Evolutionary conservation across 257 asterid species (phyloP), one percentile per base, ranked within the genome.

Genomic region (Forsythia viridissima): DNA sequence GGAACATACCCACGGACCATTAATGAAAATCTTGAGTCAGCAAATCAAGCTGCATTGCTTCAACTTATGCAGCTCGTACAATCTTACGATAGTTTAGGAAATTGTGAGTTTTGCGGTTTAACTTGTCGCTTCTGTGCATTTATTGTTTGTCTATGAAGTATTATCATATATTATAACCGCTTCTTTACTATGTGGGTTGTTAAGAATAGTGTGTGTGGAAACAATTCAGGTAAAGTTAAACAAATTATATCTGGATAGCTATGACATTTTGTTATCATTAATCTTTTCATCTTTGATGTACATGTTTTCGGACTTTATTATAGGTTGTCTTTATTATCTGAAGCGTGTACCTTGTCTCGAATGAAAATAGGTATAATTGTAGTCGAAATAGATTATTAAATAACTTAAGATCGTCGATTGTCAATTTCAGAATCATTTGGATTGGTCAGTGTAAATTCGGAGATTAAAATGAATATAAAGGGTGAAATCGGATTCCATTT

Each of bases 31-130:
- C 91, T 96, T 72, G 97, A 91, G 75, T 88, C 84, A 66, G 88
- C 92, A 80, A 95, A 92, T 90, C 97, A 92, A 85, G 79, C 96
- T 71, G 96, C 96, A 40, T 80, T 96, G 52, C 79, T 87, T 79
- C 92, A 89, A 80, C 91, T 96, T 57, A n/a, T 96, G 97, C 96
- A 84, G 80, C 80, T 80, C 88, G 69, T 91, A 86, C 76, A 89
- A 80, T 79, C 79, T 89, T 78, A 57, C 91, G 40, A 85, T 96
- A 34, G 91, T 84, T 78, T 96, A 91, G 93, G 83, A 69, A 37
- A 38, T 30, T 46, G 39, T 71, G 0, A 80, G 86, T 82, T 46
- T 42, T 70, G 40, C 70, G 67, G 16, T 80, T 83, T 80, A 40
- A 43, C 10, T 0, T 43, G 38, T 44, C 48, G n/a, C 36, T 7